These are phyloP conservation scores for Beta macrorhiza DNA, from an alignment of 179 eudicot species.

Conservation along the genomic window DNA sequence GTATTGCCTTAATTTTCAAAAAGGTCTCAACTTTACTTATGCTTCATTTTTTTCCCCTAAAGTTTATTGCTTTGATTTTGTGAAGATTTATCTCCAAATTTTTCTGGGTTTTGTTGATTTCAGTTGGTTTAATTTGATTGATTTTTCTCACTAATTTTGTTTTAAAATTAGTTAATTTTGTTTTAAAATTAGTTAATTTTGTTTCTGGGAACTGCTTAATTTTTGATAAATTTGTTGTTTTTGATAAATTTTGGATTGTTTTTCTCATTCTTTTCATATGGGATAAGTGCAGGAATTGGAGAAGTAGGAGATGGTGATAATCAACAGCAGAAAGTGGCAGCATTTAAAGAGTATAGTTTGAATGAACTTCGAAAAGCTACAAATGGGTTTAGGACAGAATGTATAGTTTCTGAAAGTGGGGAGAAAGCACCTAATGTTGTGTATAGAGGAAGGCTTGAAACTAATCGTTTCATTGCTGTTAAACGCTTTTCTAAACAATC, in stretches of 20 bases:
- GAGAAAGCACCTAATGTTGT: conserved; percentile 94
- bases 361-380: conserved; percentile 72
- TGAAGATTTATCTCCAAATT: not conserved
- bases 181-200: not conserved
- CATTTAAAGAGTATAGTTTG: conserved; percentile 63
- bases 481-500: conserved; percentile 90
- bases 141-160: not conserved
- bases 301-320: conserved; percentile 59
- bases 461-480: conserved; percentile 61
- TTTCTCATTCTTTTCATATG: not conserved
- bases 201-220: conserved; percentile 1
- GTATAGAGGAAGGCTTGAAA: conserved; percentile 68
- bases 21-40: too few species aligned
- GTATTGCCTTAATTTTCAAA: conserved; percentile 18
- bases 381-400: conserved; percentile 73
- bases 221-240: conserved; percentile 1
- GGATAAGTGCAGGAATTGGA: conserved; percentile 42
- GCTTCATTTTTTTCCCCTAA: too few species aligned
- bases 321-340: conserved; percentile 51
- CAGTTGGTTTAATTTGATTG: conserved; percentile 13
- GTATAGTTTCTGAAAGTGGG: conserved; percentile 89
- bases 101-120: conserved; percentile 11
- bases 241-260: not conserved
- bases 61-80: too few species aligned
- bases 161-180: not conserved